Percentiles rank a stretch among this genome's conserved stretches.
Conservation (phyloP, 257 asterid species). For the Coffea eugenioides region DNA sequence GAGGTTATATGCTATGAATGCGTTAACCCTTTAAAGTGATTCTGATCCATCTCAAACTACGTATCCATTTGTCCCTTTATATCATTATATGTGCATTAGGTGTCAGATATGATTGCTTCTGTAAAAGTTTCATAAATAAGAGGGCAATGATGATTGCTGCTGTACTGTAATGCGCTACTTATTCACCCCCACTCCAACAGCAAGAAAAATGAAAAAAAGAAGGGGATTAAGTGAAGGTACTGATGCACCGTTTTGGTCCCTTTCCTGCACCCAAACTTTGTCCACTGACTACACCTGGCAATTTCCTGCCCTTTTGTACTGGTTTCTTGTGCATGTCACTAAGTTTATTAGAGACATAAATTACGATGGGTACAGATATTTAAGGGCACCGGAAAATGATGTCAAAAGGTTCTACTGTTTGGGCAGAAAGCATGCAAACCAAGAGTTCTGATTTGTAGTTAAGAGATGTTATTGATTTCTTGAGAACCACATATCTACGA, state of each 20-base stretch:
- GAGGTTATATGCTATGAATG: neutral
- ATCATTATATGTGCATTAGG: neutral
- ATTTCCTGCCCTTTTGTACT: neutral
- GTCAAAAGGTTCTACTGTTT: slow-evolving; percentile 6
- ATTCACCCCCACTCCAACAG: neutral
- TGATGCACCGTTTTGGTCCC: slow-evolving; percentile 10
- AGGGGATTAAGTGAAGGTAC: neutral
- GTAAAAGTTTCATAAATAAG: slow-evolving; percentile 7
- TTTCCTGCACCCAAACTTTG: neutral
- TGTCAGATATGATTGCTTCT: slow-evolving; percentile 12
- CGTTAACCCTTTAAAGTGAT: slow-evolving; percentile 4
- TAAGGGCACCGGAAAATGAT: slow-evolving; percentile 22
- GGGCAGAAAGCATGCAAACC: slow-evolving; percentile 11
- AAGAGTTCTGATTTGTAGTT: slow-evolving; percentile 5
- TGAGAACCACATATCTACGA: slow-evolving; percentile 1
- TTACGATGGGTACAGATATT: neutral
- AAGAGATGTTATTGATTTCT: neutral
- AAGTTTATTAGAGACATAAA: neutral
- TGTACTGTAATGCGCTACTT: neutral
- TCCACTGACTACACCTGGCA: neutral
- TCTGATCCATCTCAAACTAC: neutral
- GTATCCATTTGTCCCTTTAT: neutral
- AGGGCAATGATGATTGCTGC: slow-evolving; percentile 6
- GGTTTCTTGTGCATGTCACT: slow-evolving; percentile 10
- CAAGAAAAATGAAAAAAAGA: neutral